Percentiles rank a stretch among this genome's conserved stretches.
Conservation (phyloP, 2,329 filamentous ascomycete species). For the Curvularia spicifera region DNA sequence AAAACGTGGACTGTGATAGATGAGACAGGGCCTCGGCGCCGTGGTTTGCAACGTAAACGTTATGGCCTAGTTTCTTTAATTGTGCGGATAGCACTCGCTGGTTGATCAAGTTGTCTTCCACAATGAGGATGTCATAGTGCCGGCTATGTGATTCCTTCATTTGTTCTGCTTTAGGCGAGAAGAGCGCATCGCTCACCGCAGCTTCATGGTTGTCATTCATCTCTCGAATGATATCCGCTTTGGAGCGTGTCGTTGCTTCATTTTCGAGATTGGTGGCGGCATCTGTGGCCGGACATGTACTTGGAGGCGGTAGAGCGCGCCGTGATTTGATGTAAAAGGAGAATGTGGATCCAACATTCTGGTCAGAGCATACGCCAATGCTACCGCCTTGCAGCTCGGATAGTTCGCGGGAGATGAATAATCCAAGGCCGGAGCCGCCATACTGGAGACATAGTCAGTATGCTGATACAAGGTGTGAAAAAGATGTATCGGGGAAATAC, state of each 20-base stretch:
- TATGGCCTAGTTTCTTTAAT: constrained; percentile 34
- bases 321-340: constrained; percentile 34
- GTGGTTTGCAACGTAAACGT: constrained; percentile 34
- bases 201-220: neutral
- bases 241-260: neutral
- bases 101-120: constrained; percentile 46
- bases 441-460: constrained; percentile 22
- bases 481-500: constrained; percentile 2
- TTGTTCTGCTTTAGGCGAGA: neutral
- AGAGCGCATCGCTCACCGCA: neutral
- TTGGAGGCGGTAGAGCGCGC: neutral
- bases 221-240: constrained; percentile 6
- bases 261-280: neutral
- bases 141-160: neutral
- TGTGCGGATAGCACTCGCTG: constrained; percentile 38
- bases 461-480: constrained; percentile 15
- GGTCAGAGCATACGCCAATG: constrained; percentile 31
- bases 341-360: constrained; percentile 33
- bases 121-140: constrained; percentile 26
- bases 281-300: neutral
- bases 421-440: constrained; percentile 29
- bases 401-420: constrained; percentile 38
- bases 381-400: constrained; percentile 36
- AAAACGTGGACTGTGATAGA: constrained; percentile 14
- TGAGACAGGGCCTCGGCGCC: constrained; percentile 35